Evolutionary conservation across 805 yeast species (phyloP).

Genomic region (Myxozyma vanderwaltii): DNA sequence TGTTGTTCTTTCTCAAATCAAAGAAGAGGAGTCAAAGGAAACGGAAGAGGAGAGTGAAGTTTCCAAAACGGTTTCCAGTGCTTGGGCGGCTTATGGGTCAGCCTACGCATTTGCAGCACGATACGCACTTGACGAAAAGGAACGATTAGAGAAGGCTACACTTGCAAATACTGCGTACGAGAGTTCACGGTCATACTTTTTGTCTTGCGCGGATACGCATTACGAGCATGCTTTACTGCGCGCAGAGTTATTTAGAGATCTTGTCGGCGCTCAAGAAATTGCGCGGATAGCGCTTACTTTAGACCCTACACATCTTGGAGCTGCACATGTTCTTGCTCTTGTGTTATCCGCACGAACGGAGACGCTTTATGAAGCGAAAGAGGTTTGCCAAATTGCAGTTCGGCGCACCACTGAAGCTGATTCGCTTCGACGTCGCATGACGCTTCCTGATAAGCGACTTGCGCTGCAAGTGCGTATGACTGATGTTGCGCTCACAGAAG

Average conservation of each 20-base stretch:
- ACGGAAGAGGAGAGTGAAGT: neutral
- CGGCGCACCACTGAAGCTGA: slow-evolving; percentile 2
- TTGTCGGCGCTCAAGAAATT: slow-evolving; percentile 17
- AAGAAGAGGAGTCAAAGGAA: neutral
- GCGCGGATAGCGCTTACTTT: slow-evolving; percentile 17
- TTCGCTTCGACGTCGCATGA: slow-evolving; percentile 8
- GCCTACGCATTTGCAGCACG: slow-evolving; percentile 25
- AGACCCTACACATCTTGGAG: slow-evolving; percentile 21
- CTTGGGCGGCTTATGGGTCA: slow-evolving; percentile 31
- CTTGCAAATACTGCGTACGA: slow-evolving; percentile 20
- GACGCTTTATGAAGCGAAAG: slow-evolving; percentile 16
- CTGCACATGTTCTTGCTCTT: slow-evolving; percentile 28
- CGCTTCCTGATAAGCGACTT: slow-evolving; percentile 26
- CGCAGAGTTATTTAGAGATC: slow-evolving; percentile 16
- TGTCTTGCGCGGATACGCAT: slow-evolving; percentile 1
- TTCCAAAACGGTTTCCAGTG: neutral
- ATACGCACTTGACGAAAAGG: slow-evolving; percentile 7
- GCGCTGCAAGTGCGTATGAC: slow-evolving; percentile 28
- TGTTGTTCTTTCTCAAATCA: neutral
- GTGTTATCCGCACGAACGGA: slow-evolving; percentile 17
- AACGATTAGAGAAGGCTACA: slow-evolving; percentile 4
- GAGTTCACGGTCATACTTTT: slow-evolving; percentile 10
- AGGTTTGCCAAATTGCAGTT: slow-evolving; percentile 14
- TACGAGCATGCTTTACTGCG: slow-evolving; percentile 24
- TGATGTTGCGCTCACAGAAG: slow-evolving; percentile 28